These are phyloP conservation scores for Paramecium octaurelia DNA, from an alignment of 73 alveolate genomes.

Conservation along the genomic window DNA sequence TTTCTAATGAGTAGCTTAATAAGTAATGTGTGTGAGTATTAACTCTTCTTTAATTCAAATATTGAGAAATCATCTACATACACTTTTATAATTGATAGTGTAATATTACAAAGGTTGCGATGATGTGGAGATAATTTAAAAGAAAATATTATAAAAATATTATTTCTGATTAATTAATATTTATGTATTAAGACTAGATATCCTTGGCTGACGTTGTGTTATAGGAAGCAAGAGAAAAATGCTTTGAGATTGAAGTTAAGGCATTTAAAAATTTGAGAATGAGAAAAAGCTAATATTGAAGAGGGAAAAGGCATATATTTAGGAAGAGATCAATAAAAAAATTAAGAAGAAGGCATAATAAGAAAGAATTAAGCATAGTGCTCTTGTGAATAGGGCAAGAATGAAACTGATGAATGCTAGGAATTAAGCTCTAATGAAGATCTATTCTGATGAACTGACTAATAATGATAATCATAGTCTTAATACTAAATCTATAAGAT, in stretches of 20 bases:
- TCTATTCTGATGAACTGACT: conserved; percentile 34
- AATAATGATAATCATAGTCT: neutral
- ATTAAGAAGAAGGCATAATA: conserved; percentile 20
- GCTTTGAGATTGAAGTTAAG: conserved; percentile 60
- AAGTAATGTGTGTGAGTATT: too few relatives aligned
- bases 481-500: conserved; percentile 17
- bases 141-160: neutral
- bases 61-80: too few relatives aligned
- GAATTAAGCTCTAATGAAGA: conserved; percentile 53
- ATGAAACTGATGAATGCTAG: conserved; percentile 32
- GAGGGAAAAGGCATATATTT: conserved; percentile 10
- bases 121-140: too few relatives aligned
- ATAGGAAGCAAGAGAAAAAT: conserved; percentile 61
- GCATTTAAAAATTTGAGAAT: conserved; percentile 56
- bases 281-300: conserved; percentile 52
- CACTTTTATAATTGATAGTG: too few relatives aligned
- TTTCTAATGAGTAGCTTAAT: too few relatives aligned
- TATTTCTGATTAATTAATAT: neutral
- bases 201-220: conserved; percentile 51
- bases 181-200: neutral
- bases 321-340: neutral
- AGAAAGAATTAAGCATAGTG: conserved; percentile 44
- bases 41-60: too few relatives aligned
- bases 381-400: conserved; percentile 23
- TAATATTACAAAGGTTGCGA: too few relatives aligned